Percentiles rank a stretch among this genome's conserved stretches.
Evolutionary conservation across 164 flowering plant genomes (phyloP).

Genomic region (Stephania cephalantha): DNA sequence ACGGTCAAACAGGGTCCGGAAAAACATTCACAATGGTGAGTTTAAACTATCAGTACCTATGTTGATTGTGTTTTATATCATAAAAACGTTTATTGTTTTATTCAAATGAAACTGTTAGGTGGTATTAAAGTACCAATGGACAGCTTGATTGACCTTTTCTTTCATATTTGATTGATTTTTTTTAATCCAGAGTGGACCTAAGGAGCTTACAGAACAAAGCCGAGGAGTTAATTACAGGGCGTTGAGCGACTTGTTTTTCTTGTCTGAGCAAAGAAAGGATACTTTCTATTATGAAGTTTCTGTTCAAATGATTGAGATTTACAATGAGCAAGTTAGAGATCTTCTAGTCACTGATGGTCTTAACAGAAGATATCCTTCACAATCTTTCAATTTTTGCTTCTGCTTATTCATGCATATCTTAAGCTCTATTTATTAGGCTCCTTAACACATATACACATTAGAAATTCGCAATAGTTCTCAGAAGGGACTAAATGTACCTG

Average conservation of each 20-base stretch:
- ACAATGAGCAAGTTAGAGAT: slow-evolving; percentile 98
- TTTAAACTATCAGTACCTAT: background rate
- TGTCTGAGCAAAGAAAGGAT: slow-evolving; percentile 80
- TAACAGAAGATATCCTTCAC: slow-evolving; percentile 90
- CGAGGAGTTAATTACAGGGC: slow-evolving; percentile 96
- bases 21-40: slow-evolving; percentile 94
- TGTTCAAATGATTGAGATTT: slow-evolving; percentile 98
- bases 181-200: slow-evolving; percentile 70
- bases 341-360: slow-evolving; percentile 81
- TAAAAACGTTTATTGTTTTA: background rate
- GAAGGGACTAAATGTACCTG: slow-evolving; percentile 87
- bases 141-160: background rate
- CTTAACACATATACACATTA: slow-evolving; percentile 64
- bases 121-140: background rate
- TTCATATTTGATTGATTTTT: slow-evolving; percentile 10
- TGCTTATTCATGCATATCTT: slow-evolving; percentile 1
- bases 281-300: slow-evolving; percentile 73
- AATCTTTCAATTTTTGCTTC: background rate
- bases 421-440: slow-evolving; percentile 15
- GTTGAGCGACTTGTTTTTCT: slow-evolving; percentile 70
- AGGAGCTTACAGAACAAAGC: slow-evolving; percentile 68
- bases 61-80: background rate
- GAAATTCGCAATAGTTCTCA: slow-evolving; percentile 93
- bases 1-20: slow-evolving; percentile 99
- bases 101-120: background rate